Evolutionary conservation across 2,329 filamentous ascomycete species (phyloP), one percentile per base, ranked within the genome.

Genomic region (Paecilomyces fulvus): DNA sequence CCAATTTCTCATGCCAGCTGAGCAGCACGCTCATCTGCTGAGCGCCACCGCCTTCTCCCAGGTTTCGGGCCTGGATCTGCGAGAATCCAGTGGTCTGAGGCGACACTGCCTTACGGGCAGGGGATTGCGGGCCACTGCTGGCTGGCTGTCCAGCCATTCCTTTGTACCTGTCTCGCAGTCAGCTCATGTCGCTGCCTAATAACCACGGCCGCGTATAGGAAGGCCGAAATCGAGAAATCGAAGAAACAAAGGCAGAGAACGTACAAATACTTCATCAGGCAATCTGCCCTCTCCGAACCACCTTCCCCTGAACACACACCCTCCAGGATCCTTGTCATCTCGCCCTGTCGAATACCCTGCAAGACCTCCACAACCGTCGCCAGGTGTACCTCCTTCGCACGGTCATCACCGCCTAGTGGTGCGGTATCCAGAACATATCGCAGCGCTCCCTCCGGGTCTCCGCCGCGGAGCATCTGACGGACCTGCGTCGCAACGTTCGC

Each of bases 1-100:
- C 90, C 60, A 96, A 83, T 82, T 96, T 99, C 80, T 99, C 94
- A 71, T 99, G 94, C 94, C 94, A 99, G 75, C 91, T 96, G 63
- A 99, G 79, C 70, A 99, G 74, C 53, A 99, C 94, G 70, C 94
- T 97, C 94, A 97, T 97, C 55, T 87, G 88, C 56, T 91, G 87
- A 33, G 90, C 89, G 60, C 90, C 86, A 51, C 89, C 88, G 57
- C 85, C 83, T 49, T 81, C 83, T 55, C 81, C 80, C 59, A 82
- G 75, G 63, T 78, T 75, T 53, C 83, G 75, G 52, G 73, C 68
- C 64, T 81, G 79, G 59, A 92, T 83, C 75, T 96, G 92, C 67
- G 88, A 92, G 77, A 96, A 96, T 7, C 91, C 91, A 4, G 91
- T 95, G 56, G 83, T 80, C 75, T 95, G 89, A 48, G 91, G 90